Base-by-base conservation (phyloP, 2,329 filamentous ascomycete genomes). In the Daldinia eschscholtzii region DNA sequence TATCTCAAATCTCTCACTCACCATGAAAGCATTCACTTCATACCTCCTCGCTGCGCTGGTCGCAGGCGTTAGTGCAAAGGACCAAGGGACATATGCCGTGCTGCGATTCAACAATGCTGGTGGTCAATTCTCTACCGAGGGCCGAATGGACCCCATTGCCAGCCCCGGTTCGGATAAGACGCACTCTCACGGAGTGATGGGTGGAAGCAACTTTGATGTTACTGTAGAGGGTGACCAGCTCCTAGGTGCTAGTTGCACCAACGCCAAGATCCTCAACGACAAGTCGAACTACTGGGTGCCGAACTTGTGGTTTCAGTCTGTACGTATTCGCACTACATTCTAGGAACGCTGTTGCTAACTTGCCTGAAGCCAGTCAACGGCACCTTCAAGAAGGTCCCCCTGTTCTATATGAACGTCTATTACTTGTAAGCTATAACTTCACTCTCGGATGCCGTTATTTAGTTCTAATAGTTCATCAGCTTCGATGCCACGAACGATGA, bases 281-380 rank as follows among this genome's bases (percentile, higher is more conserved):
- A 84, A 88, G 77, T 91, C 87, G 73, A 91, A 91, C 78, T 94
- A 94, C 83, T 94, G 92, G 92, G 89, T 89, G 62, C 92, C 92
- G 1, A 83, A 84, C 37, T 81, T 94, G 1, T 93, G 89, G 80
- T 93, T 90, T 79, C 80, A 84, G 72, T 86, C 91, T 70, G 35
- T 39, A 39, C 13, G 35, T 39, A 15, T 39, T 39, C 13, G 13
- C 4, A 39, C 3, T 13, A 13, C 35, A 35, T 39, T 39, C 12
- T 39, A 39, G 3, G 35, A 39, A 15, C 35, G 5, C 12, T 15
- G 13, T 15, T 12, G 35, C 35, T 39, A 39, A 39, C 35, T 39
- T 6, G 13, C 35, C 12, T 12, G 4, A 39, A 39, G 35, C 84
- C 87, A 73, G 80, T 85, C 72, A 88, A 89, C 69, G 87, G 87